phyloP scores from a whole-genome alignment of 208 protist genomes.

The Naegleria lovaniensis region DNA sequence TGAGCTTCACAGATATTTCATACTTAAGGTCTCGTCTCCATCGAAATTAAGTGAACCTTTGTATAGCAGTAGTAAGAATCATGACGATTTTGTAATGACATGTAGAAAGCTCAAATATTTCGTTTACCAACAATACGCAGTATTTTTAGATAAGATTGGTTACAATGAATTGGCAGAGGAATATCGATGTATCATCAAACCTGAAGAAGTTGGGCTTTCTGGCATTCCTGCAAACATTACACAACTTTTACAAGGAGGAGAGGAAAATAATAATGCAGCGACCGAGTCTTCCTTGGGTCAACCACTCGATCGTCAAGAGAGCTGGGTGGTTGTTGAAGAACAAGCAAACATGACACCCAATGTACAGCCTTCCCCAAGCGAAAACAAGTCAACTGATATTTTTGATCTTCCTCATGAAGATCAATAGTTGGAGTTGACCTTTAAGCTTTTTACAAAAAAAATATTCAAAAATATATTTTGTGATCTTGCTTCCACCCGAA shows the following conservation, averaged over 20 bases:
- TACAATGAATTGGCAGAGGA: background rate
- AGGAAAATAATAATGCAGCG: background rate
- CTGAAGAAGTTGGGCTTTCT: background rate
- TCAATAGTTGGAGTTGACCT: too few species aligned
- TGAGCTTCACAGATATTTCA: background rate
- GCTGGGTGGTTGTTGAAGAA: background rate
- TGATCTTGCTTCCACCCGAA: too few species aligned
- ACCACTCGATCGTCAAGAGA: background rate
- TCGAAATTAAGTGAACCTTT: background rate
- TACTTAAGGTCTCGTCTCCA: background rate
- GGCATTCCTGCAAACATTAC: background rate
- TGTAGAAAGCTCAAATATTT: conserved; percentile 5
- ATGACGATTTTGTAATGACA: background rate
- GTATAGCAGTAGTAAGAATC: background rate
- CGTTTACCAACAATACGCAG: conserved; percentile 17
- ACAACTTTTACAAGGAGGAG: background rate
- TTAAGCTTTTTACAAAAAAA: too few species aligned
- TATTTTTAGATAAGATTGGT: conserved; percentile 1
- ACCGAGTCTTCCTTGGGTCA: background rate
- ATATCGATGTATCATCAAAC: background rate
- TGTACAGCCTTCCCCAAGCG: too few species aligned
- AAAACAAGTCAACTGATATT: too few species aligned
- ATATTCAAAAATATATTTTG: too few species aligned
- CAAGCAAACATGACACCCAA: too few species aligned
- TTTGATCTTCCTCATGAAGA: too few species aligned